Evolutionary conservation across 2,329 filamentous ascomycete species (phyloP), one percentile per base, ranked within the genome.

Genomic region (Penicillium sp.): DNA sequence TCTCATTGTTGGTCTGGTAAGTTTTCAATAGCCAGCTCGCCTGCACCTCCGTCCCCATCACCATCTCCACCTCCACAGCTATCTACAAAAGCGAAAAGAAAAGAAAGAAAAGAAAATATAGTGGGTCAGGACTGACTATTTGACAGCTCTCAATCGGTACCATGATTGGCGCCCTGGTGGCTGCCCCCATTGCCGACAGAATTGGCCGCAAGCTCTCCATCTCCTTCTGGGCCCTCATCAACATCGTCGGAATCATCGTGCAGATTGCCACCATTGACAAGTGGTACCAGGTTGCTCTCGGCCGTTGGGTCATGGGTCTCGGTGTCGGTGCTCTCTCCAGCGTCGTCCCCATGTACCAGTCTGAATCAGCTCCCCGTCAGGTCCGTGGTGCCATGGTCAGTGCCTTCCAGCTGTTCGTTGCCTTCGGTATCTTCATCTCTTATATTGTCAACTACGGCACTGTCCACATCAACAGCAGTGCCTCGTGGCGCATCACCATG

Each of bases 401-500:
- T 51, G 70, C 73, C 47, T 79, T 79, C 66, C 77, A 79, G 61
- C 68, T 79, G 46, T 78, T 79, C 59, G 76, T 78, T 50, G 76
- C 77, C n/a, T 68, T 78, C 24, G 76, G 77, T 51, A 79, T 79
- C 56, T 74, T 79, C 54, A 71, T 77, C 55, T 76, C 77, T 48
- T 74, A 78, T 59, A 69, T 75, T 48, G 72, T 79, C 69, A 79
- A 79, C 68, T 79, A 67, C 51, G 77, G 77, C 23, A 78, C 76
- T 3, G 68, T 75, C 48, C 57, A 52, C 20, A 68, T 72, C 42
- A 18, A 68, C 7, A 70, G 66, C 36, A 85, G 67, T 75, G 70
- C 68, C 24, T 74, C 74, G 1, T 78, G 76, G 76, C 68, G 76
- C 20, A 76, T 78, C 51, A 72, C 75, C 32, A 83, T 84, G 75